A percentile compares a stretch with the other conserved stretches of the same genome.
Conservation (phyloP, 1,284 basidiomycete species). For the Chiua sp. region DNA sequence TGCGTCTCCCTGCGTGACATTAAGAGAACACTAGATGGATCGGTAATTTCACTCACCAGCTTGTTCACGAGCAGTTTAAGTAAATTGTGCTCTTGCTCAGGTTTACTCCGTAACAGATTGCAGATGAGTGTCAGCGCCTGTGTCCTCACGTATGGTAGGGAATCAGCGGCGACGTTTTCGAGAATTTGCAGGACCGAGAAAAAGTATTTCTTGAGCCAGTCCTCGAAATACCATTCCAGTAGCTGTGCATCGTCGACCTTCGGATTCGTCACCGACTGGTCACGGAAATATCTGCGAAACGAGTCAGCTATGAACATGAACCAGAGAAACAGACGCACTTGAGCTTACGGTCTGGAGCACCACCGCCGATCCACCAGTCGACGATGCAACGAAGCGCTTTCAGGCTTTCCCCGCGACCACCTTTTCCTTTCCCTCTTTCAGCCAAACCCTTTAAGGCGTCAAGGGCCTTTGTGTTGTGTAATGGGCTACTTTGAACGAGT, state of each 20-base stretch:
- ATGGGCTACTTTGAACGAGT: constrained; percentile 88
- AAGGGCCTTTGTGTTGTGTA: constrained; percentile 88
- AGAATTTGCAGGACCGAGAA: constrained; percentile 91
- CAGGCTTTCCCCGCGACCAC: constrained; percentile 89
- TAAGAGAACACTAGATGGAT: background rate
- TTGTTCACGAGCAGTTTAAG: constrained; percentile 95
- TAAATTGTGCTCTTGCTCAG: constrained; percentile 98
- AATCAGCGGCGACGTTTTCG: constrained; percentile 89
- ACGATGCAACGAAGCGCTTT: constrained; percentile 91
- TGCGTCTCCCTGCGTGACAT: constrained; percentile 74
- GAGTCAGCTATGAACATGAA: background rate
- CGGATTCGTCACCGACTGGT: constrained; percentile 81
- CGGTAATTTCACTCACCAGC: constrained; percentile 57
- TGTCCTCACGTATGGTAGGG: constrained; percentile 87
- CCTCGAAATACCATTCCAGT: constrained; percentile 91
- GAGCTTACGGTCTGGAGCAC: constrained; percentile 82
- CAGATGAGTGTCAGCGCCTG: constrained; percentile 80
- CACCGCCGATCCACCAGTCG: constrained; percentile 98
- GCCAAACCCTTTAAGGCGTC: constrained; percentile 81
- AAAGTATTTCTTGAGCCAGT: constrained; percentile 98
- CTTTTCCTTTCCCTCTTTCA: constrained; percentile 77
- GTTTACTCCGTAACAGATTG: constrained; percentile 86
- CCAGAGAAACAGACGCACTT: constrained; percentile 54
- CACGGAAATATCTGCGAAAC: constrained; percentile 81
- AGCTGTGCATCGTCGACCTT: constrained; percentile 78